Base-by-base conservation (phyloP, 2,329 filamentous ascomycete genomes). In the Hymenoscyphus infarciens region DNA sequence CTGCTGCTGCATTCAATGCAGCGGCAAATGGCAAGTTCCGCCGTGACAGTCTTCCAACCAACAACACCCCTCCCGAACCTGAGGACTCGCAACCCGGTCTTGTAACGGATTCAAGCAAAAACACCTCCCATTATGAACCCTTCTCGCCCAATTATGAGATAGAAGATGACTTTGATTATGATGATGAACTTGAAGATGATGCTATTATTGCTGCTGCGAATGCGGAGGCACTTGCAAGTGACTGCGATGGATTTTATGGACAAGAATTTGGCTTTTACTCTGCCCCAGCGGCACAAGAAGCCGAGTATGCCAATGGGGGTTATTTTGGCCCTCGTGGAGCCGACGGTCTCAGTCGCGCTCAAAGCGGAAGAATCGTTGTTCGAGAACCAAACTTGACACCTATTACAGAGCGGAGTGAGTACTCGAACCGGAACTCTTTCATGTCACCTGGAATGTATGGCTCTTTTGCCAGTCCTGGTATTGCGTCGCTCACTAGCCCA, bases 201-300 rank as follows among this genome's bases (percentile, higher is more conserved):
- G 87, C 87, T 35, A 95, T 98, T 69, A 96, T 99, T 64, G 94
- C 93, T 0, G 95, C 92, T 63, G 95, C 95, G 5, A 99, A 99
- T 70, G 93, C 94, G 0, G 93, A 95, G 74, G 95, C 90, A 1
- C 81, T 99, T 7, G 94, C 95, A 55, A 93, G 92, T 68, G 95
- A 99, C 72, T 88, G 88, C 6, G 94, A 97, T 67, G 94, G 92
- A 0, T 96, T 95, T 79, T 99, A 99, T 72, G 95, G 95, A 0
- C 89, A 92, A 69, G 95, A 99, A 74, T 99, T 99, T 72, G 93
- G 92, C 0, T 99, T 99, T 75, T 99, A 97, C 74, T 92, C 93
- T 1, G 80, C 81, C 1, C 83, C 85, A 0, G 68, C 77, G 5
- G 74, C 74, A 16, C 74, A 77, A 11, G 74, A 76, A 54, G 73